Percentiles rank a stretch among this genome's conserved stretches.
These are phyloP conservation scores for Cladophialophora chaetospira DNA, from an alignment of 2,329 filamentous ascomycete genomes.

Conservation along the genomic window DNA sequence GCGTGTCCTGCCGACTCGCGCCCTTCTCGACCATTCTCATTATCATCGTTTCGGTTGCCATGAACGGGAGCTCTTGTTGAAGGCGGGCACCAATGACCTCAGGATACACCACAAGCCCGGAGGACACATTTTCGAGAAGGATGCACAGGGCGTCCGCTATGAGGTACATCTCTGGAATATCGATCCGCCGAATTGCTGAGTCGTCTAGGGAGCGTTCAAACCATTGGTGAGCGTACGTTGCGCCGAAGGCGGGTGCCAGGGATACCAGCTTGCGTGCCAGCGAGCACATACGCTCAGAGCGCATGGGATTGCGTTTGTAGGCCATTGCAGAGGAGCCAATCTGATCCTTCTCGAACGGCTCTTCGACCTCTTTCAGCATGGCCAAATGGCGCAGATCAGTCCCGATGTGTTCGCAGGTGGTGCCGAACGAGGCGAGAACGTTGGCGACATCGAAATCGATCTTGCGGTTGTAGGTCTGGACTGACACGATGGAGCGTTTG, in stretches of 20 bases:
- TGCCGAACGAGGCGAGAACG: constrained; percentile 74
- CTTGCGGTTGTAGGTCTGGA: constrained; percentile 77
- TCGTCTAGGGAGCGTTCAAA: constrained; percentile 69
- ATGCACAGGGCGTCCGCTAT: constrained; percentile 69
- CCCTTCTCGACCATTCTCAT: constrained; percentile 76
- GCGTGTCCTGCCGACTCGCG: constrained; percentile 74
- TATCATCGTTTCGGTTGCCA: constrained; percentile 73
- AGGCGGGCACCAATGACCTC: constrained; percentile 68
- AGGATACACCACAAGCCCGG: constrained; percentile 77
- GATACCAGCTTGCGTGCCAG: constrained; percentile 59
- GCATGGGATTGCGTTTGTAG: constrained; percentile 64
- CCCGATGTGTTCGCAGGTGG: constrained; percentile 75
- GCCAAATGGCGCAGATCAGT: constrained; percentile 74
- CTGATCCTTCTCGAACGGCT: constrained; percentile 78
- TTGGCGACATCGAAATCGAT: constrained; percentile 81
- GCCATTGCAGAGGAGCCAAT: constrained; percentile 70
- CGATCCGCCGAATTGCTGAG: constrained; percentile 50
- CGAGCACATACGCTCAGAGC: constrained; percentile 62
- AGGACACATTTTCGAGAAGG: constrained; percentile 66
- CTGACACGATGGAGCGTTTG: constrained; percentile 59
- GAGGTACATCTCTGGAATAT: constrained; percentile 68
- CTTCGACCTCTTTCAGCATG: constrained; percentile 79
- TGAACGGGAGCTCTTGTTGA: constrained; percentile 80
- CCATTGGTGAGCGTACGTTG: constrained; percentile 73
- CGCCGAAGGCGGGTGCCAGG: constrained; percentile 58